These are phyloP conservation scores for Malania oleifera DNA, from an alignment of 164 flowering plant genomes.

Conservation along the genomic window DNA sequence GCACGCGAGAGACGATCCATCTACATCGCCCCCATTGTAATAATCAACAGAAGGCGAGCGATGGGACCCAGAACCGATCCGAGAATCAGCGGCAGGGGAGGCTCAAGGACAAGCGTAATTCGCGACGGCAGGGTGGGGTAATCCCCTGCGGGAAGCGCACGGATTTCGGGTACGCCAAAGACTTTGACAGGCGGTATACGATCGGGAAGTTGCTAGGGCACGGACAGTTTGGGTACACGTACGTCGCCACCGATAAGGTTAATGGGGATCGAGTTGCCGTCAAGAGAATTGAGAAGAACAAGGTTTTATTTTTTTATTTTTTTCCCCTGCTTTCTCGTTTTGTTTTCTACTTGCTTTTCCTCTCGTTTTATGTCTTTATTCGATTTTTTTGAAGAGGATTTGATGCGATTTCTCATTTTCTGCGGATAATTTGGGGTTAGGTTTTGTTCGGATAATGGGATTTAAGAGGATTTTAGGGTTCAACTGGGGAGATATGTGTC, in stretches of 20 bases:
- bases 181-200: constrained; percentile 54
- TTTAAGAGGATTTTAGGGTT: too few relatives aligned
- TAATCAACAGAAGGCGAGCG: constrained; percentile 2
- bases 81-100: constrained; percentile 16
- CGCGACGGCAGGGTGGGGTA: constrained; percentile 33
- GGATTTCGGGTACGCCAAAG: constrained; percentile 81
- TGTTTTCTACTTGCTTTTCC: not conserved
- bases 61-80: not conserved
- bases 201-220: constrained; percentile 91
- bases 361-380: not conserved
- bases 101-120: constrained; percentile 21
- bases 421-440: too few relatives aligned
- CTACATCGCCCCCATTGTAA: constrained; percentile 8
- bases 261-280: constrained; percentile 91
- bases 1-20: not conserved
- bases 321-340: not conserved
- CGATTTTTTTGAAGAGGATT: not conserved
- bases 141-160: constrained; percentile 82
- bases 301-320: constrained; percentile 36
- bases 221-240: constrained; percentile 95
- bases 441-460: too few relatives aligned
- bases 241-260: constrained; percentile 71
- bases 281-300: constrained; percentile 85
- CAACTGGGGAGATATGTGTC: too few relatives aligned
- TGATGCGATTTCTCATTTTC: not conserved